Evolutionary conservation across 306 rosid genomes (phyloP).

Genomic region (cucumber (Cucumis sativus)): Cucumber_9930_V3 NC_026660.2:18178001-18178500

Average conservation of each 20-base stretch:
- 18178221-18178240: neutral
- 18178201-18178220: no score
- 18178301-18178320: neutral
- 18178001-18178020: no score
- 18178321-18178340: neutral
- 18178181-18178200: no score
- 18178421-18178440: conserved; percentile 29
- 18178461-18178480: neutral
- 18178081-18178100: neutral
- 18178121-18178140: neutral
- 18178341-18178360: neutral
- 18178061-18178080: neutral
- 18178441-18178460: conserved; percentile 27
- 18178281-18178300: neutral
- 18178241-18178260: no score
- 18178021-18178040: no score
- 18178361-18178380: neutral
- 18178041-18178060: no score
- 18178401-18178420: conserved; percentile 20
- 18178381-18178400: neutral
- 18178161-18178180: no score
- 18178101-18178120: no score
- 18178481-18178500: conserved; percentile 11
- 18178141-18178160: neutral
- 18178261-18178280: no score